These are phyloP conservation scores for Azolla pinnata DNA, from an alignment of 75 land plant species.

Conservation along the genomic window DNA sequence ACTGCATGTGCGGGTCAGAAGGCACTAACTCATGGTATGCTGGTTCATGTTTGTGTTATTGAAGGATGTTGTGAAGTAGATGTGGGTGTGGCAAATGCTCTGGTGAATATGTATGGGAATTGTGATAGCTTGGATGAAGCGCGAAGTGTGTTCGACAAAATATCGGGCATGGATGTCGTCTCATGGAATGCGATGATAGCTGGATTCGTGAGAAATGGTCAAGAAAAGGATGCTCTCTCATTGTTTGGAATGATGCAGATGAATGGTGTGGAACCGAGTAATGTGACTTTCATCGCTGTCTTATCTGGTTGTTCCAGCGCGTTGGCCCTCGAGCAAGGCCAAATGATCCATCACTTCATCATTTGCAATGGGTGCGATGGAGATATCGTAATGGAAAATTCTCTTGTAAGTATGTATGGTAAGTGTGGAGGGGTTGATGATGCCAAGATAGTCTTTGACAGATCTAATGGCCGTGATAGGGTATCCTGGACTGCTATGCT, in stretches of 20 bases:
- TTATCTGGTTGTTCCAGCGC: conserved; percentile 27
- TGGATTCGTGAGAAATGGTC: conserved; percentile 30
- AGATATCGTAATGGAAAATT: conserved; percentile 23
- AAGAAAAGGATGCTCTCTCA: conserved; percentile 21
- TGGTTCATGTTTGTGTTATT: neutral
- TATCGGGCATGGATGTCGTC: conserved; percentile 42
- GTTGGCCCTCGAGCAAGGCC: conserved; percentile 2
- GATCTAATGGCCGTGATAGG: conserved; percentile 11
- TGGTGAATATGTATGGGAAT: conserved; percentile 14
- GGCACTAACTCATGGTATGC: conserved; percentile 4
- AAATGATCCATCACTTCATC: conserved; percentile 1
- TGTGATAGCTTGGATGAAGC: conserved; percentile 9
- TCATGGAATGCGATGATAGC: conserved; percentile 53
- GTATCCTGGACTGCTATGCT: conserved; percentile 22
- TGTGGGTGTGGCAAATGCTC: conserved; percentile 5
- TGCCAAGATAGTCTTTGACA: conserved; percentile 19
- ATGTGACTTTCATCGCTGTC: conserved; percentile 44
- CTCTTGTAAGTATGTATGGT: conserved; percentile 31
- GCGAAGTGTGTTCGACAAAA: conserved; percentile 30
- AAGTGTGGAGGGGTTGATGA: conserved; percentile 28
- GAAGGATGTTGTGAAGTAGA: neutral
- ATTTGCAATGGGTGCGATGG: neutral
- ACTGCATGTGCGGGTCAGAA: conserved; percentile 8
- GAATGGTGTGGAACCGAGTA: conserved; percentile 28
- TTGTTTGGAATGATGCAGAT: conserved; percentile 37